Conservation (phyloP, 75 land plant genomes). For the Sequoiadendron giganteum region DNA sequence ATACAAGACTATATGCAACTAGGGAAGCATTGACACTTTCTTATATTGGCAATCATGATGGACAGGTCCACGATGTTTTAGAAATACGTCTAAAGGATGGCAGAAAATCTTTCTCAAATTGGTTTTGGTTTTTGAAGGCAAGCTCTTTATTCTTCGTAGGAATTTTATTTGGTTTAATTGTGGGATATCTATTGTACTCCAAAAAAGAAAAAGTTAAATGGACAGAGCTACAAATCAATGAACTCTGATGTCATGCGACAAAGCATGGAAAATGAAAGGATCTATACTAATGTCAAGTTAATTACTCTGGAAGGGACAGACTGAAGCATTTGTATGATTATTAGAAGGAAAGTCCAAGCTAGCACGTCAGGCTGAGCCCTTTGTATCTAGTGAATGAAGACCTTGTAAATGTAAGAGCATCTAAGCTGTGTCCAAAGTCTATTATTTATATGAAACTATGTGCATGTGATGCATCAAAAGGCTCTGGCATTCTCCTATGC, state of each 20-base stretch:
- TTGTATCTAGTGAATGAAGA: not conserved
- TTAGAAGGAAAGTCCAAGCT: too few relatives aligned
- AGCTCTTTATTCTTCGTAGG: slow-evolving; percentile 43
- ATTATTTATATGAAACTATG: not conserved
- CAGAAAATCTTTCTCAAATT: slow-evolving; percentile 7
- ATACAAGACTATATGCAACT: slow-evolving; percentile 65
- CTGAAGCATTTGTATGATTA: not conserved
- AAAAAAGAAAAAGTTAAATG: slow-evolving; percentile 23
- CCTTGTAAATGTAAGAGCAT: not conserved
- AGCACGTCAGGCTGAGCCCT: not conserved
- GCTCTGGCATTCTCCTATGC: not conserved
- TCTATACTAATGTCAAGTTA: not conserved
- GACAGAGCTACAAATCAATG: not conserved
- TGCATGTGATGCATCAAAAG: not conserved
- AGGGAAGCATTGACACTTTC: slow-evolving; percentile 57
- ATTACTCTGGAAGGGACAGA: too few relatives aligned
- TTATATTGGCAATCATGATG: slow-evolving; percentile 92
- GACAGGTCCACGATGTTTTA: slow-evolving; percentile 71
- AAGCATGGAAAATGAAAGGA: not conserved
- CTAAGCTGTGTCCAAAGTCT: not conserved
- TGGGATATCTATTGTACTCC: slow-evolving; percentile 38
- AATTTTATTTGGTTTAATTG: slow-evolving; percentile 34
- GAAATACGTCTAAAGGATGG: slow-evolving; percentile 47
- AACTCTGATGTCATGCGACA: not conserved
- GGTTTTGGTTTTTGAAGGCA: slow-evolving; percentile 30